Evolutionary conservation across 2,329 filamentous ascomycete species (phyloP).

Genomic region (Hypocreales sp.): DNA sequence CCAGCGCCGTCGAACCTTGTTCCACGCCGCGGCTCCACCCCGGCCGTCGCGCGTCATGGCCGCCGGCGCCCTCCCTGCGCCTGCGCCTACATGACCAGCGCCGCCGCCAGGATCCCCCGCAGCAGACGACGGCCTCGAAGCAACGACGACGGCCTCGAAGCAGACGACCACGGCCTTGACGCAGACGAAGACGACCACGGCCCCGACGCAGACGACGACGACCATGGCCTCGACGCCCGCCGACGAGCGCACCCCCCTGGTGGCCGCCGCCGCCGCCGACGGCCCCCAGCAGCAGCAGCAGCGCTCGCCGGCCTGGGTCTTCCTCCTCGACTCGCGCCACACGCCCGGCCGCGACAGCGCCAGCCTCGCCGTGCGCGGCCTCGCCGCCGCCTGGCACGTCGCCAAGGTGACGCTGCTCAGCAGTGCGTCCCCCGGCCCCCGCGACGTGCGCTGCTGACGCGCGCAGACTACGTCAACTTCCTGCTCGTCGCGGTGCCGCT

Average conservation of each 20-base stretch:
- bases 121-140: too few species aligned
- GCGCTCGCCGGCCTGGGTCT: constrained; percentile 13
- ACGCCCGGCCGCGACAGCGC: constrained; percentile 37
- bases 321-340: constrained; percentile 32
- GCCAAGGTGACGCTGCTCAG: constrained; percentile 41
- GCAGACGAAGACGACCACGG: too few species aligned
- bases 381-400: constrained; percentile 37
- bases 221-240: too few species aligned
- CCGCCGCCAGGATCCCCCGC: too few species aligned
- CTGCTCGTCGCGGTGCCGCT: constrained; percentile 60
- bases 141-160: too few species aligned
- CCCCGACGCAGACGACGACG: too few species aligned
- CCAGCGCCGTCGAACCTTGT: too few species aligned
- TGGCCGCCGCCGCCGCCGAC: constrained; percentile 17
- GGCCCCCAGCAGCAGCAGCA: constrained; percentile 8
- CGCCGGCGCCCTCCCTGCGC: too few species aligned
- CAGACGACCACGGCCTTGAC: too few species aligned
- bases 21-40: too few species aligned
- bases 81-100: too few species aligned
- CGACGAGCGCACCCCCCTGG: constrained; percentile 26
- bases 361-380: constrained; percentile 26
- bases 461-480: constrained; percentile 46
- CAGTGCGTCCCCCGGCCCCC: constrained; percentile 26
- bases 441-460: background rate
- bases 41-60: too few species aligned